phyloP scores from a whole-genome alignment of 805 yeast species.

The Wickerhamiella qilinensis region DNA sequence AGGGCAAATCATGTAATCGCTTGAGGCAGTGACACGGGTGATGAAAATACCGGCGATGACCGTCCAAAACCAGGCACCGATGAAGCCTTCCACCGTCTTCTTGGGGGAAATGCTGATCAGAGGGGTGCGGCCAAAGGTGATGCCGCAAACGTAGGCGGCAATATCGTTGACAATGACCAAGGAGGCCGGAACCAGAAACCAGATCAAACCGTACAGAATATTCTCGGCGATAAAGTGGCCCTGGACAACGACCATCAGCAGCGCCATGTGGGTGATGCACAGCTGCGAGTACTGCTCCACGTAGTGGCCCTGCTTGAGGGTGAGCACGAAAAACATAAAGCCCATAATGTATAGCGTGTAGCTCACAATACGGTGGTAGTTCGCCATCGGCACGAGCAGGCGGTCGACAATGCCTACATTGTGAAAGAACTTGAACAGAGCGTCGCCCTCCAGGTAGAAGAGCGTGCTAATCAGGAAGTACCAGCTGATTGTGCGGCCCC shows the following conservation, averaged over 20 bases:
- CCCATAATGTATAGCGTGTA: slow-evolving; percentile 78
- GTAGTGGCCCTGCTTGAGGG: slow-evolving; percentile 75
- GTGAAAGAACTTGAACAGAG: slow-evolving; percentile 51
- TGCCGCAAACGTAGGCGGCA: slow-evolving; percentile 93
- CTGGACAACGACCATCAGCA: slow-evolving; percentile 79
- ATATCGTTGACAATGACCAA: slow-evolving; percentile 89
- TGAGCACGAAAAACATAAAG: slow-evolving; percentile 75
- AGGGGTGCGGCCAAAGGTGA: slow-evolving; percentile 87
- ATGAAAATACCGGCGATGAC: slow-evolving; percentile 53
- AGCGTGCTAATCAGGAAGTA: slow-evolving; percentile 77
- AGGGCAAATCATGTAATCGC: slow-evolving; percentile 76
- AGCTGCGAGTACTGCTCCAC: slow-evolving; percentile 88
- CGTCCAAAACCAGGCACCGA: slow-evolving; percentile 96
- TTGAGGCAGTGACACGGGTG: slow-evolving; percentile 45
- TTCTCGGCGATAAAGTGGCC: slow-evolving; percentile 85
- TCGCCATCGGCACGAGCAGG: slow-evolving; percentile 40
- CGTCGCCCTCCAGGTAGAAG: slow-evolving; percentile 78
- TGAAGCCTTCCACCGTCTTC: slow-evolving; percentile 92
- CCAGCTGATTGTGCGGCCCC: slow-evolving; percentile 79
- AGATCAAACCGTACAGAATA: slow-evolving; percentile 75
- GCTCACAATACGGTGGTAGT: slow-evolving; percentile 70
- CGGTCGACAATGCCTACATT: slow-evolving; percentile 36
- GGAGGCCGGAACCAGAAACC: slow-evolving; percentile 88
- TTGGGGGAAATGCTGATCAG: slow-evolving; percentile 89
- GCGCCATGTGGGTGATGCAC: slow-evolving; percentile 86